Evolutionary conservation across 208 protist genomes (phyloP).

Genomic region (Blechomonas ayalai): DNA sequence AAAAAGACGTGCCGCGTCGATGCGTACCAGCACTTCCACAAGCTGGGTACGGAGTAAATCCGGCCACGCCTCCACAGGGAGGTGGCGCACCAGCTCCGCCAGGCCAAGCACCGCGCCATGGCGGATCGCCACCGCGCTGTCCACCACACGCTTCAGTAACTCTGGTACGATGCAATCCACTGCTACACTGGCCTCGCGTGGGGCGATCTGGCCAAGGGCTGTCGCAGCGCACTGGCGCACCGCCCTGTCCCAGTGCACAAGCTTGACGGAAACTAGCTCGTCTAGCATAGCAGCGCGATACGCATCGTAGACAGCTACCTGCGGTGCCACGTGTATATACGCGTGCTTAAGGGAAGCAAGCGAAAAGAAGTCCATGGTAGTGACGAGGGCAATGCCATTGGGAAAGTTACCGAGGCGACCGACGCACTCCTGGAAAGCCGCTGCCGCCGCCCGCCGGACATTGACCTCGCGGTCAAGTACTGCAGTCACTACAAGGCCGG

Average conservation of each 20-base stretch:
- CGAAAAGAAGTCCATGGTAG: conserved; percentile 95
- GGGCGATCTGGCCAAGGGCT: conserved; percentile 61
- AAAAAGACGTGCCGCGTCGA: conserved; percentile 92
- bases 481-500: conserved; percentile 67
- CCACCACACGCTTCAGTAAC: conserved; percentile 53
- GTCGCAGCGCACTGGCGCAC: conserved; percentile 82
- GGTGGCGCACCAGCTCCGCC: conserved; percentile 69
- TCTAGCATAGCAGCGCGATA: conserved; percentile 86
- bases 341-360: conserved; percentile 87
- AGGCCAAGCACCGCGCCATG: conserved; percentile 90
- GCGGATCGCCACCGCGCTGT: conserved; percentile 65
- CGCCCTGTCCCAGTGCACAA: conserved; percentile 87
- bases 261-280: conserved; percentile 79
- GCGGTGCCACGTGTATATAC: conserved; percentile 79
- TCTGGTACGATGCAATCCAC: conserved; percentile 3
- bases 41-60: conserved; percentile 19
- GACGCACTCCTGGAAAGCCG: conserved; percentile 92
- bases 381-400: conserved; percentile 96
- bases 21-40: conserved; percentile 42
- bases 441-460: conserved; percentile 87
- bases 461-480: conserved; percentile 91
- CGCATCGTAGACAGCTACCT: conserved; percentile 51
- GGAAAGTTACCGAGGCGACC: conserved; percentile 92
- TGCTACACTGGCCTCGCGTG: conserved; percentile 13
- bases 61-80: conserved; percentile 41